These are phyloP conservation scores for Glebionis coronaria DNA, from an alignment of 129 eudicot genomes.

Conservation along the genomic window DNA sequence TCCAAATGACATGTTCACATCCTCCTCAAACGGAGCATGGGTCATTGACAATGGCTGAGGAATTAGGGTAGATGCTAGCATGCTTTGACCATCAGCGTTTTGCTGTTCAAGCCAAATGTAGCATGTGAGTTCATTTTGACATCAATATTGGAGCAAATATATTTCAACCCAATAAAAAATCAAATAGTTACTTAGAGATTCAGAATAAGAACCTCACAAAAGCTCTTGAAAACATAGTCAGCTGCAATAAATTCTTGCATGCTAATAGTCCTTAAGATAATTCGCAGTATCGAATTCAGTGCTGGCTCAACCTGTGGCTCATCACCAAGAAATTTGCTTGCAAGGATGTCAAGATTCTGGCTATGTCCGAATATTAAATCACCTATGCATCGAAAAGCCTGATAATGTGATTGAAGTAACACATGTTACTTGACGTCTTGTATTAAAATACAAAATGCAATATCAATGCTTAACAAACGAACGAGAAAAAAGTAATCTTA, in stretches of 20 bases:
- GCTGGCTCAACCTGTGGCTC: conserved; percentile 76
- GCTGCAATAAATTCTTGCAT: conserved; percentile 78
- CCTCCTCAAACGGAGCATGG: conserved; percentile 68
- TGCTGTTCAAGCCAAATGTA: conserved; percentile 37
- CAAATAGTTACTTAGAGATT: not conserved
- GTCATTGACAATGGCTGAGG: conserved; percentile 65
- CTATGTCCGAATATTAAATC: conserved; percentile 60
- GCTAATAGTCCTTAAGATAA: conserved; percentile 76
- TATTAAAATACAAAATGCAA: not conserved
- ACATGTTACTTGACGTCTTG: not conserved
- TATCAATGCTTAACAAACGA: not conserved
- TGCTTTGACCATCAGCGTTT: conserved; percentile 67
- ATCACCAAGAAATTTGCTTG: conserved; percentile 83
- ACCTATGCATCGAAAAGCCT: conserved; percentile 88
- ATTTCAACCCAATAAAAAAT: not conserved
- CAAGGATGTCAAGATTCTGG: conserved; percentile 62
- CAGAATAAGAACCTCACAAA: conserved; percentile 63
- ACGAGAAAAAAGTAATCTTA: conserved; percentile 28
- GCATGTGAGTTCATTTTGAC: conserved; percentile 20
- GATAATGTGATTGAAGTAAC: conserved; percentile 14
- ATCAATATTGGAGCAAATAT: not conserved
- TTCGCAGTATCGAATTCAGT: conserved; percentile 67
- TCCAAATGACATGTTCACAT: conserved; percentile 89
- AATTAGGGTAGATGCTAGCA: conserved; percentile 76
- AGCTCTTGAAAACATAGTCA: conserved; percentile 77